Evolutionary conservation across 2,329 filamentous ascomycete species (phyloP).

Genomic region (Tolypocladium capitatum): DNA sequence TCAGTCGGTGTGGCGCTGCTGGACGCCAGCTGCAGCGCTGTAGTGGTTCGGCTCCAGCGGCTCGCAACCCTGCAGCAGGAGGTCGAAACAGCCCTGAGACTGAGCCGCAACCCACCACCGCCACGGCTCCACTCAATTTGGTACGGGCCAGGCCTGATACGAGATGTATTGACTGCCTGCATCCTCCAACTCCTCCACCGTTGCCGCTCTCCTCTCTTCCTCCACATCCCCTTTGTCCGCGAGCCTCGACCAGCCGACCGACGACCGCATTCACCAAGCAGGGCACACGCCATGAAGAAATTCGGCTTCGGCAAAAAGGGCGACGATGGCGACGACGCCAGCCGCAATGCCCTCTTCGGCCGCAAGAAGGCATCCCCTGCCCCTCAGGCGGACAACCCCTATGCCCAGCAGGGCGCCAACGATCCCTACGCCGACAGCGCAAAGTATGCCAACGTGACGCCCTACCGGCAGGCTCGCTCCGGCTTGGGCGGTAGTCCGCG

Average conservation of each 20-base stretch:
- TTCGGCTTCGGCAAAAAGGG: conserved; percentile 46
- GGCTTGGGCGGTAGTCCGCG: conserved; percentile 17
- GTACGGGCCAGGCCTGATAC: not conserved
- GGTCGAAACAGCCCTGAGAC: not conserved
- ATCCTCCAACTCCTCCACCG: not conserved
- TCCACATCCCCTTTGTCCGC: not conserved
- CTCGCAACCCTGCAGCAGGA: not conserved
- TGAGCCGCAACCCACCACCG: not conserved
- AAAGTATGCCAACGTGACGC: conserved; percentile 30
- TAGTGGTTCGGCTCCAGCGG: not conserved
- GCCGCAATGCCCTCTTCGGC: conserved; percentile 38
- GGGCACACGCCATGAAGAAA: conserved; percentile 36
- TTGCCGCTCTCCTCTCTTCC: not conserved
- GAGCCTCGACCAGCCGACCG: not conserved
- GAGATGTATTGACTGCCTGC: not conserved
- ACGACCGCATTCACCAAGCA: not conserved
- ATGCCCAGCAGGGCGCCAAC: conserved; percentile 35
- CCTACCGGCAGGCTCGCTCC: conserved; percentile 30
- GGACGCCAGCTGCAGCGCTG: not conserved
- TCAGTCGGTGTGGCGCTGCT: not conserved
- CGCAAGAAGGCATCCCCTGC: conserved; percentile 37
- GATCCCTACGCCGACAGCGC: conserved; percentile 41
- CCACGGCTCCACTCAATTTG: not conserved
- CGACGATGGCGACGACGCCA: conserved; percentile 34
- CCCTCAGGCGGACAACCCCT: conserved; percentile 39